A percentile compares a stretch with the other conserved stretches of the same genome.
Evolutionary conservation across 1,139 yeast species (phyloP).

Genomic region (Suhomyces guaymorum): DNA sequence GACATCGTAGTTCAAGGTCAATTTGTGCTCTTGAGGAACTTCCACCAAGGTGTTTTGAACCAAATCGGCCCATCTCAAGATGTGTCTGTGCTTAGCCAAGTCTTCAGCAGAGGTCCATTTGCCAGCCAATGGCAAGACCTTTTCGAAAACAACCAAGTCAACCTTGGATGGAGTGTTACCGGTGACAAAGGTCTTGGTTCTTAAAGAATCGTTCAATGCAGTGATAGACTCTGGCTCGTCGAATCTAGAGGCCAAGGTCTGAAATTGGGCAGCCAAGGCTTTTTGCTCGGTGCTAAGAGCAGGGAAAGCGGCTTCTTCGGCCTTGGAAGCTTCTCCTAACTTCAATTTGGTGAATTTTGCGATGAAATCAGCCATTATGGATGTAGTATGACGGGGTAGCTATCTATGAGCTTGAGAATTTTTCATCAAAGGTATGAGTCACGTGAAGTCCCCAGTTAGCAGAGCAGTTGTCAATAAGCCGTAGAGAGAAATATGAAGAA

Average conservation of each 20-base stretch:
- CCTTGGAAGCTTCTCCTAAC: conserved; percentile 33
- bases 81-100: conserved; percentile 65
- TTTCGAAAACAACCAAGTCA: conserved; percentile 69
- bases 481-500: no score
- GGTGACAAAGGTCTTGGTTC: conserved; percentile 66
- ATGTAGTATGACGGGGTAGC: neutral
- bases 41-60: conserved; percentile 66
- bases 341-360: conserved; percentile 43
- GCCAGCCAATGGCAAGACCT: conserved; percentile 59
- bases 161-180: conserved; percentile 65
- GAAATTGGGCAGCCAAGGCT: conserved; percentile 84
- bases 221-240: conserved; percentile 55
- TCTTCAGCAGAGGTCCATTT: conserved; percentile 58
- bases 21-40: conserved; percentile 51
- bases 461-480: no score
- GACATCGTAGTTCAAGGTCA: conserved; percentile 58
- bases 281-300: conserved; percentile 49
- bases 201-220: conserved; percentile 68
- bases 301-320: conserved; percentile 33
- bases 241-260: conserved; percentile 64
- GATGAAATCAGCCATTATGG: conserved; percentile 45
- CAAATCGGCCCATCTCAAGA: conserved; percentile 88
- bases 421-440: conserved; percentile 7
- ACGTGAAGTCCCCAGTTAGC: no score
- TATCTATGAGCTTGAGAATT: conserved; percentile 6